Evolutionary conservation across 352 stramenopile genomes (phyloP).

Genomic region (Phytophthora idaei): DNA sequence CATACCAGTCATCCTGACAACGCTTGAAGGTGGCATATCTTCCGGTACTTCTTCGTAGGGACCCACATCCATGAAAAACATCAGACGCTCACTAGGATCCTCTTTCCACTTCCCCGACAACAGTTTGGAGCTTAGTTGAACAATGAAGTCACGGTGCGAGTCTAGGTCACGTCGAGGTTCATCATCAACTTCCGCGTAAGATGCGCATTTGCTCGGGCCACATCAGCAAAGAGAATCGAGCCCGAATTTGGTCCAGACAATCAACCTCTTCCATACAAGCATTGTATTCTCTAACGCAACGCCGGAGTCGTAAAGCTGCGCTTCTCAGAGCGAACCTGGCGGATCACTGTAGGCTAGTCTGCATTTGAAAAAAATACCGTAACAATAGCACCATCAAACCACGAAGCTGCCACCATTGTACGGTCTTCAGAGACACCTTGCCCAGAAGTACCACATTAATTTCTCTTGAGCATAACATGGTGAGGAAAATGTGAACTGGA

Average conservation of each 20-base stretch:
- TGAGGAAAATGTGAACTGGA: conserved; percentile 30
- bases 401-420: conserved; percentile 27
- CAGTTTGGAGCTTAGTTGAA: not conserved
- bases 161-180: not conserved
- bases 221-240: conserved; percentile 21
- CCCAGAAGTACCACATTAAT: conserved; percentile 5
- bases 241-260: conserved; percentile 5
- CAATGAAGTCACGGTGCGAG: conserved; percentile 8
- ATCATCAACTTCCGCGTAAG: conserved; percentile 10
- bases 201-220: conserved; percentile 35
- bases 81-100: not conserved
- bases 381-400: conserved; percentile 33
- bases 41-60: not conserved
- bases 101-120: conserved; percentile 7
- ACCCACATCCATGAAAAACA: not conserved
- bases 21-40: not conserved
- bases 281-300: conserved; percentile 5
- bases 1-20: not conserved
- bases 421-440: conserved; percentile 21
- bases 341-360: conserved; percentile 22
- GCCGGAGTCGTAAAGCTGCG: not conserved
- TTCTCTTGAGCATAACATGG: conserved; percentile 29
- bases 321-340: conserved; percentile 3
- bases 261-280: conserved; percentile 3
- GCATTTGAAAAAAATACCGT: conserved; percentile 31